Base-by-base conservation (phyloP, 495 filamentous ascomycete genomes). In the Aspergillus kassunensis region DNA sequence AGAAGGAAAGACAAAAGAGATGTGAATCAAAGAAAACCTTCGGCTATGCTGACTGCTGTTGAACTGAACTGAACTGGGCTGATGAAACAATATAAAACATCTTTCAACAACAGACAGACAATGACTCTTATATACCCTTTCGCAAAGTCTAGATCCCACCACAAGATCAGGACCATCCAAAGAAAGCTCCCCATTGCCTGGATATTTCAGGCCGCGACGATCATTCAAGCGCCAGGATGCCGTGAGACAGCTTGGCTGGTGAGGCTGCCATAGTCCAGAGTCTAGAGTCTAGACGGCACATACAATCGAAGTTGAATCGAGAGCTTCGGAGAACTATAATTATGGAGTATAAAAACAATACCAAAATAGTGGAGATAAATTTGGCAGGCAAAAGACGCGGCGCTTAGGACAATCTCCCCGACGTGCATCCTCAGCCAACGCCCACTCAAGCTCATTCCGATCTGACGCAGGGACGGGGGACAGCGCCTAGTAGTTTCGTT, bases 381-480 rank as follows among this genome's bases (percentile, higher is more conserved):
- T 23, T 40, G 29, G 40, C 40, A 43, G 20, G 5, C 13, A 27
- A n/a, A 12, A 5, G 30, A 6, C 30, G 4, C 9, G 30, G 56
- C 56, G 50, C 48, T 41, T 45, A 56, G 33, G 50, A 53, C 23
- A 55, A n/a, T n/a, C n/a, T n/a, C n/a, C n/a, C n/a, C n/a, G n/a
- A n/a, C n/a, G 61, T 54, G 43, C 44, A 41, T 42, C 66, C 55
- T 58, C 59, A 62, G 57, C 69, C 69, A 70, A 61, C 61, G 57
- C 49, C 54, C 60, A 44, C 47, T 10, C 15, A 35, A 46, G 53
- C 49, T 37, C 53, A 47, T 45, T 25, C 43, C 10, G 24, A 62
- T 57, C 59, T 67, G 65, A 70, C 40, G 63, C 69, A 58, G 53
- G 56, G 56, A 59, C 49, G 42, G 41, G 41, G n/a, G n/a, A n/a